Evolutionary conservation across 1,139 yeast genomes (phyloP).

Genomic region (Lodderomyces parapsilosis): DNA sequence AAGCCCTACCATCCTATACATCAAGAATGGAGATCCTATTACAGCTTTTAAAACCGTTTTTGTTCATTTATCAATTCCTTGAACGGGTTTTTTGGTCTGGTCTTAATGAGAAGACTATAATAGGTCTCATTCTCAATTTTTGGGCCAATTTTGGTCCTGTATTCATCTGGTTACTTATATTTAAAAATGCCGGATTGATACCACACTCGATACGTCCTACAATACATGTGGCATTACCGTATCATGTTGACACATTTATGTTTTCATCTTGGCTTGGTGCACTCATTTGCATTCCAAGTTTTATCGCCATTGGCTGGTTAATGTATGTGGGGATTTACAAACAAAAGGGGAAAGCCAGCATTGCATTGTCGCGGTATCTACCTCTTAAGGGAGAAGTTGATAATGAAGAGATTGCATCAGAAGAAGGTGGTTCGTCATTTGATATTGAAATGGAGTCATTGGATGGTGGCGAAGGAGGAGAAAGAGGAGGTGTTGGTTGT

Average conservation of each 20-base stretch:
- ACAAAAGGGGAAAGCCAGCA: neutral
- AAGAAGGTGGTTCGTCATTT: constrained; percentile 3
- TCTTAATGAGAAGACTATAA: constrained; percentile 37
- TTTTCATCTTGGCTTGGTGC: constrained; percentile 21
- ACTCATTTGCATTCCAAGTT: constrained; percentile 16
- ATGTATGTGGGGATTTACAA: constrained; percentile 13
- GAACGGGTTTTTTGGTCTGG: constrained; percentile 23
- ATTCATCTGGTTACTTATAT: constrained; percentile 55
- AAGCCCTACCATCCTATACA: neutral
- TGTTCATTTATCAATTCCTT: constrained; percentile 20
- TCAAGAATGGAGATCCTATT: neutral
- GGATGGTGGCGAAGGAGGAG: too few species aligned
- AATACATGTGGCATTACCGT: constrained; percentile 51
- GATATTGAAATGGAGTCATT: constrained; percentile 11
- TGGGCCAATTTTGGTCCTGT: constrained; percentile 52
- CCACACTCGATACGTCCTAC: constrained; percentile 56
- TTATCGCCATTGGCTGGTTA: constrained; percentile 15
- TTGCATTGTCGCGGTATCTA: neutral
- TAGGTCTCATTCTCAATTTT: constrained; percentile 43
- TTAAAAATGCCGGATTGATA: constrained; percentile 60
- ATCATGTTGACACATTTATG: constrained; percentile 38
- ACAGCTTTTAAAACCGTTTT: constrained; percentile 7
- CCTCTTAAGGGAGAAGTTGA: neutral
- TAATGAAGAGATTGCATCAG: neutral
- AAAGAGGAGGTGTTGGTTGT: too few species aligned